phyloP scores from a whole-genome alignment of 495 filamentous ascomycete species.

The Penicillium daleae region DNA sequence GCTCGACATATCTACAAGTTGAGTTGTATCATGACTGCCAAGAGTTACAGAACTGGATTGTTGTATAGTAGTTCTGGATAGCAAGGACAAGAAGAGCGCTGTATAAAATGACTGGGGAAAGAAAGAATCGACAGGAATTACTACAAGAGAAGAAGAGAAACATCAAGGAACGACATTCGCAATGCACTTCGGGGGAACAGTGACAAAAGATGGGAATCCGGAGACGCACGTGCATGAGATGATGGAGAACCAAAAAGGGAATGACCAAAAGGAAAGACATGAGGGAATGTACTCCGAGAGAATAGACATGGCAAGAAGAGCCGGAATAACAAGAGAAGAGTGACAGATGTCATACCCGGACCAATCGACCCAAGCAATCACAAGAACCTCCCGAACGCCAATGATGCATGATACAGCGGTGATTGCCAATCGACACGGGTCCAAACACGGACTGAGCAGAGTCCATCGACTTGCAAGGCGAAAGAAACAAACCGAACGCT shows the following conservation, averaged over 20 bases:
- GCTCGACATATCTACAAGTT: constrained; percentile 3
- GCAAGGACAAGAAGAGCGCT: constrained; percentile 16
- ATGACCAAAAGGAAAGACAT: constrained; percentile 7
- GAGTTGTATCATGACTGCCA: background rate
- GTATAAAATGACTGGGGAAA: constrained; percentile 15
- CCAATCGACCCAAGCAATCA: constrained; percentile 28
- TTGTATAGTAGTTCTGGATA: constrained; percentile 8
- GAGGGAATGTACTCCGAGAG: constrained; percentile 27
- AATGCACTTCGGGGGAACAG: constrained; percentile 33
- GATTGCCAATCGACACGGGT: constrained; percentile 16
- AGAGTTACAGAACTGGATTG: constrained; percentile 9
- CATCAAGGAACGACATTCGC: constrained; percentile 23
- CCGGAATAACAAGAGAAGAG: constrained; percentile 19
- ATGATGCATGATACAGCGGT: constrained; percentile 49
- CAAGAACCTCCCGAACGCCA: constrained; percentile 47
- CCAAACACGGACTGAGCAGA: constrained; percentile 16
- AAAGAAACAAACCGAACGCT: constrained; percentile 30
- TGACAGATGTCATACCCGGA: constrained; percentile 21
- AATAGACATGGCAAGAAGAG: constrained; percentile 28
- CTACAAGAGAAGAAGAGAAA: constrained; percentile 26
- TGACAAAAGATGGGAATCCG: constrained; percentile 33
- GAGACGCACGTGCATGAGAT: constrained; percentile 35
- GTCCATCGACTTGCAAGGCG: constrained; percentile 30
- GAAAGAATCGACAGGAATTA: constrained; percentile 19
- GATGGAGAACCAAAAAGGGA: constrained; percentile 20